These are phyloP conservation scores for Penicillium sp. DNA, from an alignment of 2,329 filamentous ascomycete species.

Conservation along the genomic window DNA sequence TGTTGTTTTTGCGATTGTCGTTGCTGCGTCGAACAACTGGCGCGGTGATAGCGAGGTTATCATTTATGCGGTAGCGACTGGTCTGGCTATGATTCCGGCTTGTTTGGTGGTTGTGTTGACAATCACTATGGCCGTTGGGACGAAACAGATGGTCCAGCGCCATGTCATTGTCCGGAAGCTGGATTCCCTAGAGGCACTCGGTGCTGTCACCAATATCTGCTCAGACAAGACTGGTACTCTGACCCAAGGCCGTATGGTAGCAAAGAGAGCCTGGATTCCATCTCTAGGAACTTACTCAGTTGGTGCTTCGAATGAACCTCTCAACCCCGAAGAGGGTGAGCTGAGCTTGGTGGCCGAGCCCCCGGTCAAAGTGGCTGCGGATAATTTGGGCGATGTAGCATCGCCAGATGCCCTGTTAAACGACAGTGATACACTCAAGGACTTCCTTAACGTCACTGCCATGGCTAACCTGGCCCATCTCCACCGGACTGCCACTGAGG, in stretches of 20 bases:
- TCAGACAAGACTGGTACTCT: slow-evolving; percentile 61
- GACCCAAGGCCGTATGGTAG: slow-evolving; percentile 64
- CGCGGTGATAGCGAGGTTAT: slow-evolving; percentile 57
- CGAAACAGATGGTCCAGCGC: slow-evolving; percentile 56
- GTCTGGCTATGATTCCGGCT: slow-evolving; percentile 61
- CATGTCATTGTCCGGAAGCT: slow-evolving; percentile 59
- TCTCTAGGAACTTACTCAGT: slow-evolving; percentile 57
- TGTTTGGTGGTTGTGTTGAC: slow-evolving; percentile 64
- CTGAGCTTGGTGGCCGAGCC: slow-evolving; percentile 40
- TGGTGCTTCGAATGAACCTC: slow-evolving; percentile 53
- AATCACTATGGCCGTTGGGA: slow-evolving; percentile 64
- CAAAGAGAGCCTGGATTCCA: slow-evolving; percentile 59
- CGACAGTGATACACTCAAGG: slow-evolving; percentile 49
- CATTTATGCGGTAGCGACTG: slow-evolving; percentile 61
- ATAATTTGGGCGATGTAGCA: slow-evolving; percentile 21
- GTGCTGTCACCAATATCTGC: slow-evolving; percentile 60
- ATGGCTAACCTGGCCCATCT: slow-evolving; percentile 65
- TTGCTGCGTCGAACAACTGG: slow-evolving; percentile 63
- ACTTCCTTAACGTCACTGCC: slow-evolving; percentile 62
- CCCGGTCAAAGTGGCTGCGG: slow-evolving; percentile 31
- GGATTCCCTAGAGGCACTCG: slow-evolving; percentile 58
- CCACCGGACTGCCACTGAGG: slow-evolving; percentile 51
- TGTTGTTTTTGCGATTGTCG: slow-evolving; percentile 66
- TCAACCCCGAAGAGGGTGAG: slow-evolving; percentile 55
- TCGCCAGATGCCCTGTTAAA: slow-evolving; percentile 37